Conservation (phyloP, 495 filamentous ascomycete species). For the Penicillium steckii region DNA sequence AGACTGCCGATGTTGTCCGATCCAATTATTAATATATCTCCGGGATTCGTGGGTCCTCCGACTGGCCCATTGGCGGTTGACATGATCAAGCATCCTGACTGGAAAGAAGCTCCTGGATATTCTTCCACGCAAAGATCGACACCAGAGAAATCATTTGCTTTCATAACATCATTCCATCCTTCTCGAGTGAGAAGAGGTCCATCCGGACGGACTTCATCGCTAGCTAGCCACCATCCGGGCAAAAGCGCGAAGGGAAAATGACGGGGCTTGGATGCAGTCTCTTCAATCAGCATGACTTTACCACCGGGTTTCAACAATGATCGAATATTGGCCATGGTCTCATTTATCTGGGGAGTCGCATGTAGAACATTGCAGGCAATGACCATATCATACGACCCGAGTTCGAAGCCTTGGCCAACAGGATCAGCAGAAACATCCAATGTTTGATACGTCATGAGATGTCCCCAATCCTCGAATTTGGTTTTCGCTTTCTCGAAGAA, state of each 20-base stretch:
- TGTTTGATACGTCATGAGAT: slow-evolving; percentile 45
- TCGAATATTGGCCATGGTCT: slow-evolving; percentile 46
- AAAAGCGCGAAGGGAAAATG: slow-evolving; percentile 30
- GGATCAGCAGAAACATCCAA: slow-evolving; percentile 49
- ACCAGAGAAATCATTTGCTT: slow-evolving; percentile 23
- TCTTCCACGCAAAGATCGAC: slow-evolving; percentile 25
- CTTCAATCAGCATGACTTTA: slow-evolving; percentile 28
- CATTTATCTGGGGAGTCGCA: slow-evolving; percentile 44
- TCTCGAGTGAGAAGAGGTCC: slow-evolving; percentile 21
- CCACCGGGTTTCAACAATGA: slow-evolving; percentile 35
- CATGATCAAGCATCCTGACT: slow-evolving; percentile 24
- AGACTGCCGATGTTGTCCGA: slow-evolving; percentile 12
- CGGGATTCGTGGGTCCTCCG: slow-evolving; percentile 11
- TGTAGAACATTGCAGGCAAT: slow-evolving; percentile 55
- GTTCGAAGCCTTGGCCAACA: slow-evolving; percentile 44
- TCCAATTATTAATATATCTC: slow-evolving; percentile 23
- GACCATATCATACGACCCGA: slow-evolving; percentile 46
- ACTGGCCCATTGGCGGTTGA: slow-evolving; percentile 16
- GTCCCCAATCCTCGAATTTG: slow-evolving; percentile 17
- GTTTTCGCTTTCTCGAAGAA: slow-evolving; percentile 32
- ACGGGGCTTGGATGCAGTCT: slow-evolving; percentile 18
- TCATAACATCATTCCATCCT: slow-evolving; percentile 25
- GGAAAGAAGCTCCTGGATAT: slow-evolving; percentile 22
- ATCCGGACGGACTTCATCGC: slow-evolving; percentile 17
- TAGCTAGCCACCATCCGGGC: slow-evolving; percentile 31